These are phyloP conservation scores for Geosmithia putterillii DNA, from an alignment of 2,329 filamentous ascomycete genomes.

Conservation along the genomic window DNA sequence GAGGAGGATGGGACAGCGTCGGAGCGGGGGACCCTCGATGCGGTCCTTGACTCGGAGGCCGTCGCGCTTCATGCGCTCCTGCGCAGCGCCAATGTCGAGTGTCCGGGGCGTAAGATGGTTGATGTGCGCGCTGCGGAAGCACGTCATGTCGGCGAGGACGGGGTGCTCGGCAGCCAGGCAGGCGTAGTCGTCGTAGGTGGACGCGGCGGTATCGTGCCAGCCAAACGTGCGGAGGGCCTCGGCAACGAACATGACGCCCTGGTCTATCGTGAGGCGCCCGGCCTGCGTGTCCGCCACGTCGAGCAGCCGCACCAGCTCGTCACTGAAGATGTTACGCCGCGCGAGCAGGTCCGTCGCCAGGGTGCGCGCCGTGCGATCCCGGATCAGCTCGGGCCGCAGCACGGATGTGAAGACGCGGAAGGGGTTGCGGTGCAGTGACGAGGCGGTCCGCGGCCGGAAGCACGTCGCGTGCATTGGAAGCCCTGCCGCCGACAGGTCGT, in stretches of 20 bases:
- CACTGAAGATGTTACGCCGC: constrained; percentile 27
- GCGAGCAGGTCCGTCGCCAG: constrained; percentile 20
- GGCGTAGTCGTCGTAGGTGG: constrained; percentile 26
- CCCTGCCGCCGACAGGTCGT: constrained; percentile 31
- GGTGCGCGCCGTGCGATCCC: constrained; percentile 12
- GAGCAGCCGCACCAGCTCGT: constrained; percentile 22
- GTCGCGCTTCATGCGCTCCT: constrained; percentile 24
- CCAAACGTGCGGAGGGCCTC: constrained; percentile 32
- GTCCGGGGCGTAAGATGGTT: constrained; percentile 41
- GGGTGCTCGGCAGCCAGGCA: constrained; percentile 28
- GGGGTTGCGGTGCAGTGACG: constrained; percentile 24
- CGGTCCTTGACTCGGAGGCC: constrained; percentile 31
- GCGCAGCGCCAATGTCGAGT: constrained; percentile 31
- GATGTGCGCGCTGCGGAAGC: constrained; percentile 30
- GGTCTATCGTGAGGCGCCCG: constrained; percentile 11
- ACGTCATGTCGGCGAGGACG: constrained; percentile 33
- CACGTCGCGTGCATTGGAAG: constrained; percentile 39
- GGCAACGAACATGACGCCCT: constrained; percentile 23
- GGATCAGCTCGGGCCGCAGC: constrained; percentile 26
- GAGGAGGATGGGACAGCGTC: constrained; percentile 31
- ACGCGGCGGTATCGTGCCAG: constrained; percentile 29
- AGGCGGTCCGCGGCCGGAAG: constrained; percentile 26
- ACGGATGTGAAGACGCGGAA: constrained; percentile 27
- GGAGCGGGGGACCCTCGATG: constrained; percentile 36
- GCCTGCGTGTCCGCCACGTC: constrained; percentile 17